These are phyloP conservation scores for Gossypium davidsonii DNA, from an alignment of 441 rosid species.

Conservation along the genomic window DNA sequence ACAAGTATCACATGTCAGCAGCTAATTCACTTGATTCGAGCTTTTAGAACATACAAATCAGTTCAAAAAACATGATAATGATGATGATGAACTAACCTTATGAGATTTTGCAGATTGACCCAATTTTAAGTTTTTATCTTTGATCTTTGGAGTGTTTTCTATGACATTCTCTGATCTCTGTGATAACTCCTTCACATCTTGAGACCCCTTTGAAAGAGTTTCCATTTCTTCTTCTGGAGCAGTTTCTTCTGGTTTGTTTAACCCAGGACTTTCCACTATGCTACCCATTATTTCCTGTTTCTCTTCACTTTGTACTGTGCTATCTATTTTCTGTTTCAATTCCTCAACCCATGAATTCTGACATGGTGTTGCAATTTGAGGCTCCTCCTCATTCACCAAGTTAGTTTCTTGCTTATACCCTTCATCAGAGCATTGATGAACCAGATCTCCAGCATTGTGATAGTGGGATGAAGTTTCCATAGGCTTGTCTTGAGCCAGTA, in stretches of 20 bases:
- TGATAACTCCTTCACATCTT: slow-evolving; percentile 23
- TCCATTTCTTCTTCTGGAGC: slow-evolving; percentile 27
- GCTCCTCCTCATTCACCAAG: slow-evolving; percentile 31
- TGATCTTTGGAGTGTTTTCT: slow-evolving; percentile 22
- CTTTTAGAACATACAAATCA: slow-evolving; percentile 2
- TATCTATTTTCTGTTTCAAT: slow-evolving; percentile 28
- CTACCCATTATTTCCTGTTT: slow-evolving; percentile 23
- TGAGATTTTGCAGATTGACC: slow-evolving; percentile 35
- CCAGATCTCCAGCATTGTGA: slow-evolving; percentile 30
- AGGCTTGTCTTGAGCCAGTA: slow-evolving; percentile 58
- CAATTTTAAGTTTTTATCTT: slow-evolving; percentile 26
- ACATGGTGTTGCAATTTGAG: slow-evolving; percentile 21
- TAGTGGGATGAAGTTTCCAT: slow-evolving; percentile 35
- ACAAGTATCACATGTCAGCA: slow-evolving; percentile 6
- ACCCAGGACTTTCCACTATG: slow-evolving; percentile 2
- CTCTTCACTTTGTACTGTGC: slow-evolving; percentile 17
- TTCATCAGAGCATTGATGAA: slow-evolving; percentile 31
- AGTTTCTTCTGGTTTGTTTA: slow-evolving; percentile 33
- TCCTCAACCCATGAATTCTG: slow-evolving; percentile 22
- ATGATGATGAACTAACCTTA: slow-evolving; percentile 41
- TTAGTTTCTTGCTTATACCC: slow-evolving; percentile 34
- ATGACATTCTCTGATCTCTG: slow-evolving; percentile 21
- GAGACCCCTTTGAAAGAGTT: slow-evolving; percentile 18
- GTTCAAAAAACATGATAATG: not conserved
- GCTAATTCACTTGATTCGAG: not conserved